Evolutionary conservation across 495 filamentous ascomycete species (phyloP), one percentile per base, ranked within the genome.

Genomic region (Penicillium arizonense): DNA sequence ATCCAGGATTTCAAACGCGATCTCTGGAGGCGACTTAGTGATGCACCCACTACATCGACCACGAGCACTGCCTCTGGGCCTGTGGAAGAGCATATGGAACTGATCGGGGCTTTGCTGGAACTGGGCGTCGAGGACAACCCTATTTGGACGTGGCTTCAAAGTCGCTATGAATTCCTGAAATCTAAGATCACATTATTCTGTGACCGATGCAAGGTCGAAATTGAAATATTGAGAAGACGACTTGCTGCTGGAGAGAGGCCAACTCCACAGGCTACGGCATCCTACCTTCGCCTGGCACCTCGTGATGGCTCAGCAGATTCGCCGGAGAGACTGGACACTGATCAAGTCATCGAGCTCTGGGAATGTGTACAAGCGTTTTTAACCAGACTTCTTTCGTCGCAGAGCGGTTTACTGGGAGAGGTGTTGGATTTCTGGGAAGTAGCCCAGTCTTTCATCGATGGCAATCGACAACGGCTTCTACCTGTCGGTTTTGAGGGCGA

Each of bases 91-190:
- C 83, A 96, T 65, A 90, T 96, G 87, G 88, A 92, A 56, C 72
- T 96, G 42, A 96, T 96, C 39, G 79, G 87, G 12, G 80, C 96
- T 13, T 77, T 98, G 26, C 69, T 98, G 24, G 92, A 97, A 68
- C 69, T 98, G 14, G 94, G 94, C 20, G 92, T 96, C 10, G 87
- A 94, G 18, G 90, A 97, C 44, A 97, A 96, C 65, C 94, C 94
- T 9, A 93, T 97, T 45, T 96, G 88, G 88, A 80, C 90, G 2
- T 98, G 94, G 94, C 80, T 98, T 35, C 71, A 91, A 47, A 96
- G 88, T 60, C 84, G 90, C 5, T 91, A 89, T 59, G 89, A 96
- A 42, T 87, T 92, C 60, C 71, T 98, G 34, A 96, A 91, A 62
- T 84, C 82, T 51, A 93, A 88, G 55, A 91, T 96, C 41, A 79